These are phyloP conservation scores for Macroventuria anomochaeta DNA, from an alignment of 2,329 filamentous ascomycete genomes.

Conservation along the genomic window DNA sequence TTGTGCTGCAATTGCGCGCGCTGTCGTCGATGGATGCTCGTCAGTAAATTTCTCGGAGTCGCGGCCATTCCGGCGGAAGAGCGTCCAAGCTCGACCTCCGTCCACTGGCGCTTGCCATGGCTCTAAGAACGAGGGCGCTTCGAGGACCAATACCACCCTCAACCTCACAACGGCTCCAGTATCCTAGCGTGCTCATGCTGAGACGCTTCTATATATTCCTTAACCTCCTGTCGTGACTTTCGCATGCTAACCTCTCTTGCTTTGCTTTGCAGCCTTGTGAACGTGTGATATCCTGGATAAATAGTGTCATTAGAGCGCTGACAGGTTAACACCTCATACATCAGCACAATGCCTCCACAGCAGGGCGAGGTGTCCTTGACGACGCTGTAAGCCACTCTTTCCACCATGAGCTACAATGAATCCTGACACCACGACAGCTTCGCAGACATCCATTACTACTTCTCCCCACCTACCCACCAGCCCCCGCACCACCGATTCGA, in stretches of 20 bases:
- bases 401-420: no score
- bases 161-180: slow-evolving; percentile 12
- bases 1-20: slow-evolving; percentile 34
- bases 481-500: slow-evolving; percentile 83
- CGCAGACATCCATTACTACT: slow-evolving; percentile 80
- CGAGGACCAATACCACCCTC: slow-evolving; percentile 25
- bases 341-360: slow-evolving; percentile 54
- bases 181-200: slow-evolving; percentile 20
- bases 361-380: slow-evolving; percentile 56
- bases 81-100: slow-evolving; percentile 3
- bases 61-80: slow-evolving; percentile 21
- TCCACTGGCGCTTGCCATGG: slow-evolving; percentile 21
- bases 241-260: slow-evolving; percentile 21
- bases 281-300: slow-evolving; percentile 10
- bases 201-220: slow-evolving; percentile 27
- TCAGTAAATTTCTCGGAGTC: slow-evolving; percentile 41
- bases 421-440: slow-evolving; percentile 61
- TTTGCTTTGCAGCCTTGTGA: slow-evolving; percentile 3
- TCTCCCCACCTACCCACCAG: slow-evolving; percentile 68
- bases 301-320: slow-evolving; percentile 18
- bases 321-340: slow-evolving; percentile 6
- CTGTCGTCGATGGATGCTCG: slow-evolving; percentile 24
- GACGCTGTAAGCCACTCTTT: slow-evolving; percentile 53
- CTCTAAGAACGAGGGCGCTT: slow-evolving; percentile 42
- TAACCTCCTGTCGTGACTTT: slow-evolving; percentile 18